Evolutionary conservation across 106 monocot genomes (phyloP).

Genomic region (Allium cepa): DNA sequence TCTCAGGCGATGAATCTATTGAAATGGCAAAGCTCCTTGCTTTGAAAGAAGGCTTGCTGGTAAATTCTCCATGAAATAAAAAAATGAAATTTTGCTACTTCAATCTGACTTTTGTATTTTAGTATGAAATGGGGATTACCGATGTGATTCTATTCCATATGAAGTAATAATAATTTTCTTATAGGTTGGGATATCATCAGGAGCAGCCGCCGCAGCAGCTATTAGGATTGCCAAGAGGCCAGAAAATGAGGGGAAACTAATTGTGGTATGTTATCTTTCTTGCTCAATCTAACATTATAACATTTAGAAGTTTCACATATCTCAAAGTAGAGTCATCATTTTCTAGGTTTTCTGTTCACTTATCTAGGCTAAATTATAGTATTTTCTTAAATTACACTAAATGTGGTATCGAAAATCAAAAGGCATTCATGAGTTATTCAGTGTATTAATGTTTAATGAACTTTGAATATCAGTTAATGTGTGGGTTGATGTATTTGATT

Average conservation of each 20-base stretch:
- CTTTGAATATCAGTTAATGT: no score
- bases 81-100: not conserved
- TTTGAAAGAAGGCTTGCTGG: conserved; percentile 85
- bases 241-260: conserved; percentile 75
- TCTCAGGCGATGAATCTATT: conserved; percentile 83
- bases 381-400: no score
- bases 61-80: conserved; percentile 10
- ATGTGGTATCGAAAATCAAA: no score
- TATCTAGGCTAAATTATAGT: no score
- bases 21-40: conserved; percentile 82
- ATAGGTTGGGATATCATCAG: conserved; percentile 90
- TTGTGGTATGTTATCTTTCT: conserved; percentile 50
- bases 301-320: no score
- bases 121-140: not conserved
- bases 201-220: conserved; percentile 81
- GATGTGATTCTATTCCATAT: not conserved
- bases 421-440: no score
- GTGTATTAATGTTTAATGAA: no score
- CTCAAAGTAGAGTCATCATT: not conserved
- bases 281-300: not conserved
- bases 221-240: conserved; percentile 65
- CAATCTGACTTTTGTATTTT: not conserved
- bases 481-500: no score
- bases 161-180: not conserved
- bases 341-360: no score